phyloP scores from a whole-genome alignment of 179 eudicot species.

The Beta lomatogona region DNA sequence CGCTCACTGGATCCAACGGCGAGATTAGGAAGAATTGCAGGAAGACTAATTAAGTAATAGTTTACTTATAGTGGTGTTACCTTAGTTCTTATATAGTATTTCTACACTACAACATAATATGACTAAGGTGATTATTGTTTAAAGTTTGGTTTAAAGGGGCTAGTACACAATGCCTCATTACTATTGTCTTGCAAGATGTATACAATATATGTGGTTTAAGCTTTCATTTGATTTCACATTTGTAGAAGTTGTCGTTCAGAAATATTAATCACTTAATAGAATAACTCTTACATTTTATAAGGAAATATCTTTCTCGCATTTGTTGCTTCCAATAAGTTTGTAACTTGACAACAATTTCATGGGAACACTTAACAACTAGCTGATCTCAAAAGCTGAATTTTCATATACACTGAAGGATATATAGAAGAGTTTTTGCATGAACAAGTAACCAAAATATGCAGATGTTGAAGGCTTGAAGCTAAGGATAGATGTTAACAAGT shows the following conservation, averaged over 20 bases:
- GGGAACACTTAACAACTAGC: no score
- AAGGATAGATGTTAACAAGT: no score
- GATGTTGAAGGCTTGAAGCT: no score
- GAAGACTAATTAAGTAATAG: conserved; percentile 40
- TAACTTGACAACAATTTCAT: no score
- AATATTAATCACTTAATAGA: neutral
- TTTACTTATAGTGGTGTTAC: neutral
- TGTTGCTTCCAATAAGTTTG: no score
- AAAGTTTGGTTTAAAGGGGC: neutral
- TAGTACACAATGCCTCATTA: neutral
- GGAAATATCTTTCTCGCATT: no score
- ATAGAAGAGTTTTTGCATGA: no score
- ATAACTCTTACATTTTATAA: no score
- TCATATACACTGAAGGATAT: no score
- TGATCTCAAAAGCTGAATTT: no score
- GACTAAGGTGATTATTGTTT: neutral
- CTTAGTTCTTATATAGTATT: neutral
- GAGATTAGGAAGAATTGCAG: conserved; percentile 63
- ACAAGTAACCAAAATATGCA: no score
- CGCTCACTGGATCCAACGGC: conserved; percentile 59
- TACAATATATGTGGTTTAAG: neutral
- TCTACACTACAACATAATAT: neutral
- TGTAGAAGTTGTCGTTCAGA: neutral
- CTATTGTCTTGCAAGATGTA: neutral
- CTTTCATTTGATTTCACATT: neutral